phyloP scores from a whole-genome alignment of 805 yeast species.

The Saturnispora kantuleensis region DNA sequence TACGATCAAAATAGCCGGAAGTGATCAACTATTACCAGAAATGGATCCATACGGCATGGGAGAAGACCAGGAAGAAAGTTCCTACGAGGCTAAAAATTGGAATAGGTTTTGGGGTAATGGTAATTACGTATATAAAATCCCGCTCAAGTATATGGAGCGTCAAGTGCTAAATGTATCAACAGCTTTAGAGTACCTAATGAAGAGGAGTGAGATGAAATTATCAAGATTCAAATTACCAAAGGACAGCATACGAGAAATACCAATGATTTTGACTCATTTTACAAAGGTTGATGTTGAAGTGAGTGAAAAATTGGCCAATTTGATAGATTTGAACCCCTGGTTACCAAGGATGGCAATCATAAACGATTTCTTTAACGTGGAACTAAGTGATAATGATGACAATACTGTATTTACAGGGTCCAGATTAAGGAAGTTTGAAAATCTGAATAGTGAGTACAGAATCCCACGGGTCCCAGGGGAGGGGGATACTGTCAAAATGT shows the following conservation, averaged over 20 bases:
- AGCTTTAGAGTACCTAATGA: conserved; percentile 32
- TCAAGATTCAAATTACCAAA: conserved; percentile 3
- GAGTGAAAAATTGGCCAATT: conserved; percentile 1
- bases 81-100: conserved; percentile 40
- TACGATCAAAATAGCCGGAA: conserved; percentile 38
- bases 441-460: conserved; percentile 1
- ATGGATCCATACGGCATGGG: neutral
- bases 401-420: neutral
- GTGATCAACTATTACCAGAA: conserved; percentile 36
- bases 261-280: conserved; percentile 20
- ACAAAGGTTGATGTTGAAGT: conserved; percentile 7
- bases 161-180: conserved; percentile 26
- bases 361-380: neutral
- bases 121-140: conserved; percentile 22
- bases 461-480: neutral
- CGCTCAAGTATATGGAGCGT: conserved; percentile 26
- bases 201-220: conserved; percentile 20
- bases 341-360: conserved; percentile 7
- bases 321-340: conserved; percentile 7
- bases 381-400: neutral
- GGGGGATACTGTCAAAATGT: neutral
- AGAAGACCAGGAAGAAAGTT: conserved; percentile 35
- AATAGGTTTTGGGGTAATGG: conserved; percentile 20
- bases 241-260: conserved; percentile 18
- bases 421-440: conserved; percentile 1